Base-by-base conservation (phyloP, 352 stramenopile species). In the Pythium oligandrum region DNA sequence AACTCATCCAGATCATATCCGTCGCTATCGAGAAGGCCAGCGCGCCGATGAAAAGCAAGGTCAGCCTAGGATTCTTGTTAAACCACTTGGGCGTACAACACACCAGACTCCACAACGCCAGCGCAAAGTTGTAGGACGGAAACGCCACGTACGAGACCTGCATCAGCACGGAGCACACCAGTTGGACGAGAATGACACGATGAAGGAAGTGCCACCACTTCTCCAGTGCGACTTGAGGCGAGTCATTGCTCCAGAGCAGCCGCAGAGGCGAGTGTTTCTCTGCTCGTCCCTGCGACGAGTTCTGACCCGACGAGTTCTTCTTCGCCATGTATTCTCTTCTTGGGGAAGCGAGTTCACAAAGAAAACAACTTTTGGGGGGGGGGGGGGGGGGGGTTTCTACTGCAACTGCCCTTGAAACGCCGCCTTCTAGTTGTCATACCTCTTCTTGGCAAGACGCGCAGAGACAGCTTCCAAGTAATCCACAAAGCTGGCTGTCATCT, bases 141-240 rank as follows among this genome's bases (percentile, higher is more conserved):
- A 90, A 92, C 4, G 82, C 82, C 33, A 92, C 79, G 57, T 92
- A 92, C 39, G 82, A 86, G 8, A 90, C 63, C 60, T 93, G 79
- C 78, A 90, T 86, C 43, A 93, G 55, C 17, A 88, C 49, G 31
- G 73, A 74, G 36, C 68, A 84, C 11, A 57, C 59, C 36, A 90
- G 75, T 55, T 88, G 79, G 17, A 76, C 52, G 43, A 71, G 17
- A 30, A 83, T 64, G 4, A 78, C 48, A 1, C 71, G 71, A 17
- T 67, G 49, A 2, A 86, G 55, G 11, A 49, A 34, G 8, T 60
- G 68, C 73, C 73, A 87, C 71, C 69, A 87, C 56, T 51, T 69
- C 4, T 52, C 51, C 37, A 73, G 34, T 8, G 49, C 39, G 0
- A 50, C 44, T 12, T 58, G 52, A 26, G 17, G 17, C 17, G 17